Evolutionary conservation across 768 basidiomycete species (phyloP).

Genomic region (Suillus lakei): DNA sequence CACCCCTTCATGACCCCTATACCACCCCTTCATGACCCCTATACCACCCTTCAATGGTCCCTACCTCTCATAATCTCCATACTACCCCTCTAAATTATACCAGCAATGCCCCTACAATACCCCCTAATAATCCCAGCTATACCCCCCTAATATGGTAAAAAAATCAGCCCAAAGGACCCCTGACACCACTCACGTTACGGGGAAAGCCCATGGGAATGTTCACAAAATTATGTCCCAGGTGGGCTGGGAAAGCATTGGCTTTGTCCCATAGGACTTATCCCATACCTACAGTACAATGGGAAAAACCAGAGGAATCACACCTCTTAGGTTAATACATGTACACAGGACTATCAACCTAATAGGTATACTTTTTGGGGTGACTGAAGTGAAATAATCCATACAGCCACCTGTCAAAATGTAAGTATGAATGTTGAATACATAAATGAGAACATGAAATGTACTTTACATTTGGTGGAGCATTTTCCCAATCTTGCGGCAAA

Average conservation of each 20-base stretch:
- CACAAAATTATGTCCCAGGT: not conserved
- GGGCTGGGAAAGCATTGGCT: not conserved
- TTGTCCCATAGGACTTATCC: not conserved
- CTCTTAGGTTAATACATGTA: conserved; percentile 1
- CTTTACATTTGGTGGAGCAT: not conserved
- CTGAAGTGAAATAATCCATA: not conserved
- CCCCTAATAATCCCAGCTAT: too few species aligned
- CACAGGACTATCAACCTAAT: conserved; percentile 2
- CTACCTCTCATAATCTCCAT: conserved; percentile 27
- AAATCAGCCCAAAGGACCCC: not conserved
- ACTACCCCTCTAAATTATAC: too few species aligned
- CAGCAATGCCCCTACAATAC: too few species aligned
- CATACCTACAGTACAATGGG: not conserved
- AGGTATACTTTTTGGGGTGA: too few species aligned
- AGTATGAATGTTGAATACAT: not conserved
- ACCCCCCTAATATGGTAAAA: conserved; percentile 13
- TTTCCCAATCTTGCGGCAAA: not conserved
- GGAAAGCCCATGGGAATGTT: not conserved
- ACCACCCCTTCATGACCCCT: too few species aligned
- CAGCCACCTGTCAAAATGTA: not conserved
- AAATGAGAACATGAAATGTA: not conserved
- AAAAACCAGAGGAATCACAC: not conserved
- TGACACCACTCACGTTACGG: not conserved
- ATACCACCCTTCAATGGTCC: too few species aligned
- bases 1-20: too few species aligned